Evolutionary conservation across 164 flowering plant genomes (phyloP), one percentile per base, ranked within the genome.

Genomic region (Dillenia suffruticosa): DNA sequence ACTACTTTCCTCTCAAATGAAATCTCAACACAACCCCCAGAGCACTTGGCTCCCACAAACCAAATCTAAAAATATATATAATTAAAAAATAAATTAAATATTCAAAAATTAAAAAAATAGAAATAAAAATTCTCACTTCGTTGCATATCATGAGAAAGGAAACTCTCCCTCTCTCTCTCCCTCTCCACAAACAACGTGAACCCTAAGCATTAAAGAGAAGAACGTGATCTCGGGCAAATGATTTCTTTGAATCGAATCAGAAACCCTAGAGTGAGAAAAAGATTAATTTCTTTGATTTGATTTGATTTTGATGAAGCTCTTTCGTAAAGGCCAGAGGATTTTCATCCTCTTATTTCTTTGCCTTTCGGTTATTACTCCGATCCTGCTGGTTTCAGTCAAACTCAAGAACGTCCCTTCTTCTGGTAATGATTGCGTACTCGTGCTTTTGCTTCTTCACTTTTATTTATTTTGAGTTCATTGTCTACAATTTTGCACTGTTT

Each of bases 281-380:
- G 22, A 43, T 45, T 56, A 54, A 10, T 54, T 50, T 26, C 2
- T 4, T 26, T 2, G 40, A 26, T 48, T 46, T 44, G 43, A 10
- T 26, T 43, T 51, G 49, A n/a, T 58, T 59, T 77, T 66, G 82
- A 89, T 83, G 96, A 83, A 75, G 82, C 72, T 63, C 58, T 19
- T 62, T 66, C 81, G 72, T 9, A 79, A 78, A 67, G 76, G 86
- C 60, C 78, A 76, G 86, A 82, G 89, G 90, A 85, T 81, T 54
- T n/a, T 78, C n/a, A 73, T 89, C 86, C 90, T 89, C 91, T 74
- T 66, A 6, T 64, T 85, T 51, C 85, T 89, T 24, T 70, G 65
- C n/a, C 11, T 85, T 43, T 76, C 86, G 17, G 84, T 92, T 9
- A 44, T 85, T 8, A 76, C 82, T 61, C 96, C 98, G 0, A 52